Conservation (phyloP, 257 asterid species). For the Schizonepeta tenuifolia region DNA sequence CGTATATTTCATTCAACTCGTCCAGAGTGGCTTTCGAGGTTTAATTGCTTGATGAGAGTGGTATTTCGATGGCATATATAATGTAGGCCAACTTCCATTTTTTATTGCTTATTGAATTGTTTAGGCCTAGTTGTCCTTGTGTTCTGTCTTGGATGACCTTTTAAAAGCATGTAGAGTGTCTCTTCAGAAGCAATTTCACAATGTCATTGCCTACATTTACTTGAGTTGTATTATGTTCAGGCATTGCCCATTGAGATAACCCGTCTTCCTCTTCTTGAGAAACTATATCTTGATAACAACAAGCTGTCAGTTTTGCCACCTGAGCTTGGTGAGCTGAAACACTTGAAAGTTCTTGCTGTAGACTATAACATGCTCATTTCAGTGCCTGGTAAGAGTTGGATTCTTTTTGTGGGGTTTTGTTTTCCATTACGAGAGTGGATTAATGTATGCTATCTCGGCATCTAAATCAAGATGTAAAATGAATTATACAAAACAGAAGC, state of each 20-base stretch:
- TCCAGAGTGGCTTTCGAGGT: constrained; percentile 14
- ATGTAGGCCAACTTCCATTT: background rate
- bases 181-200: constrained; percentile 20
- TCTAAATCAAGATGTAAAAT: constrained; percentile 11
- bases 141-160: constrained; percentile 25
- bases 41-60: too few species aligned
- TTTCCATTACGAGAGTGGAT: constrained; percentile 19
- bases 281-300: constrained; percentile 89
- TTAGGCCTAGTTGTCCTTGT: constrained; percentile 10
- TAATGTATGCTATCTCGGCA: constrained; percentile 20
- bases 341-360: constrained; percentile 86
- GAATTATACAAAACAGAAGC: constrained; percentile 13
- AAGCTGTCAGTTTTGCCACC: constrained; percentile 89
- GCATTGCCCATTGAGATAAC: constrained; percentile 90
- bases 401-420: constrained; percentile 15
- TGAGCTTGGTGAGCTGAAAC: constrained; percentile 89
- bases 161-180: constrained; percentile 19
- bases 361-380: constrained; percentile 88
- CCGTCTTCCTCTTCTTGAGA: constrained; percentile 87
- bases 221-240: constrained; percentile 46
- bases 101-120: constrained; percentile 1
- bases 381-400: constrained; percentile 80
- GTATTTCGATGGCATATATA: too few species aligned
- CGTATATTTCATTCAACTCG: constrained; percentile 3
- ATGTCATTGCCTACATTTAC: constrained; percentile 29